Percentiles rank a stretch among this genome's conserved stretches.
phyloP scores from a whole-genome alignment of 805 yeast species.

The Sugiyamaella marilandica region DNA sequence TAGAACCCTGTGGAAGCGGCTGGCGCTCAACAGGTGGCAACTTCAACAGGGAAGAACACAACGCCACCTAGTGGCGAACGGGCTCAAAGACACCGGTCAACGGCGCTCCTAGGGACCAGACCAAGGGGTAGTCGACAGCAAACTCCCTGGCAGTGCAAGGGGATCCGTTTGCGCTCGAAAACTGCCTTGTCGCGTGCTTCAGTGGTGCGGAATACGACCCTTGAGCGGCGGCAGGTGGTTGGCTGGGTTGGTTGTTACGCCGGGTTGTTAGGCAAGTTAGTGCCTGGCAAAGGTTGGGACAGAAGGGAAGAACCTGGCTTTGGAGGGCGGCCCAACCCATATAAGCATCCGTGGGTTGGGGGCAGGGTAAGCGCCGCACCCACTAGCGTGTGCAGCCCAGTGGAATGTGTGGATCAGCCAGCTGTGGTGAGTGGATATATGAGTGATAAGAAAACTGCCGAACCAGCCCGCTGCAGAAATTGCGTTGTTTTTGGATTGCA shows the following conservation, averaged over 20 bases:
- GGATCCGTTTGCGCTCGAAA: neutral
- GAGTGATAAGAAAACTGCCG: no score
- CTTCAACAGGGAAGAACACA: neutral
- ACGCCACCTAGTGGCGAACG: neutral
- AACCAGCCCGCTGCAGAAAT: no score
- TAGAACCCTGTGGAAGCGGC: conserved; percentile 3
- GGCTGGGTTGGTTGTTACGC: conserved; percentile 4
- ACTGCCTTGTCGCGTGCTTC: neutral
- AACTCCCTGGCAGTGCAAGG: neutral
- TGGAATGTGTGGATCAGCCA: no score
- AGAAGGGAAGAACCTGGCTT: neutral
- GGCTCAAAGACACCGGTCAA: neutral
- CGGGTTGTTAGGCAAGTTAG: conserved; percentile 1
- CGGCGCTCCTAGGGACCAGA: neutral
- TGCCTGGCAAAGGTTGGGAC: conserved; percentile 1
- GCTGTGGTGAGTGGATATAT: no score
- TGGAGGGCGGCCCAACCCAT: neutral
- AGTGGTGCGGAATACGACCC: neutral
- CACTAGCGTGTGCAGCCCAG: no score
- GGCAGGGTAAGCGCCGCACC: no score
- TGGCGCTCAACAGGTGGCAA: neutral
- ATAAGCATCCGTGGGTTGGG: neutral
- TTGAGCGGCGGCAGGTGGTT: neutral
- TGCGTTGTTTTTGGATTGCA: no score
- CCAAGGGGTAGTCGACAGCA: neutral